Evolutionary conservation across 129 eudicot genomes (phyloP).

Genomic region (Artemisia annua): DNA sequence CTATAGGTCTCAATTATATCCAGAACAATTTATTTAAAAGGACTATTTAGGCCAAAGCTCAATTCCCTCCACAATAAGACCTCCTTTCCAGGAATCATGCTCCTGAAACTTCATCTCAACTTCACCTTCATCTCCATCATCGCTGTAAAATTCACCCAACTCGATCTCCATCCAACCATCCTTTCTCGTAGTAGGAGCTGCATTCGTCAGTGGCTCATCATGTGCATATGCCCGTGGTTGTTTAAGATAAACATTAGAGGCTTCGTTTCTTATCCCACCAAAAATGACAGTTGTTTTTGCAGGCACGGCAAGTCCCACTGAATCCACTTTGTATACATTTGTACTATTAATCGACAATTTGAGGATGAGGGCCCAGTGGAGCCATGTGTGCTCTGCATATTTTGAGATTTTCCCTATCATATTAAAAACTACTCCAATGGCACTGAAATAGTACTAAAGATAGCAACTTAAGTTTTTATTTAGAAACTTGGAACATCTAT

Average conservation of each 20-base stretch:
- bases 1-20: no score
- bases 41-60: constrained; percentile 48
- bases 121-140: constrained; percentile 33
- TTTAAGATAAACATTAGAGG: constrained; percentile 13
- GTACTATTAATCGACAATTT: no score
- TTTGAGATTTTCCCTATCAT: no score
- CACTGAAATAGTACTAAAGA: no score
- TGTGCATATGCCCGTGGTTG: background rate
- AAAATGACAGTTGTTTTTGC: constrained; percentile 22
- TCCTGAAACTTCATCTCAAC: constrained; percentile 41
- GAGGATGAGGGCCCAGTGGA: no score
- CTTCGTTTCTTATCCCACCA: constrained; percentile 21
- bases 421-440: no score
- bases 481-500: no score
- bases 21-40: background rate
- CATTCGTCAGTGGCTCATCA: background rate
- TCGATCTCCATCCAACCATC: constrained; percentile 55
- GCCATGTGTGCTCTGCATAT: no score
- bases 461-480: no score
- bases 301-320: constrained; percentile 25
- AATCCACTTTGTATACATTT: no score
- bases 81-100: constrained; percentile 30
- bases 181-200: constrained; percentile 10
- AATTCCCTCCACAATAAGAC: constrained; percentile 51
- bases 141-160: constrained; percentile 37